A percentile compares a stretch with the other conserved stretches of the same genome.
Evolutionary conservation across 1,284 basidiomycete genomes (phyloP).

Genomic region (Rhodotorula sp.): DNA sequence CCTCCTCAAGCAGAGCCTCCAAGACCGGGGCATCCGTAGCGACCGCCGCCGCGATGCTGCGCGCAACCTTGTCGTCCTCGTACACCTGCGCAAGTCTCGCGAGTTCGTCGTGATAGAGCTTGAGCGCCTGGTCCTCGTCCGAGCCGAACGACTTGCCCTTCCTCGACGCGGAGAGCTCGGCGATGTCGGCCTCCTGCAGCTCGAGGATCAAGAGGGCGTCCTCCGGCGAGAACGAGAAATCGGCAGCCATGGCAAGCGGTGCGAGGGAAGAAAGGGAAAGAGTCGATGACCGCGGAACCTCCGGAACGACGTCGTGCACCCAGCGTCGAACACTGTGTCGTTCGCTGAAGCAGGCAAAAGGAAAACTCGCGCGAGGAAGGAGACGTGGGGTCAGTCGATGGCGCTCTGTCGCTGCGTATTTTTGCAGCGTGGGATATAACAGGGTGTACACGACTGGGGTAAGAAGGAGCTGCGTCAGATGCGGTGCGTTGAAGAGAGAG

Average conservation of each 20-base stretch:
- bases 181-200: constrained; percentile 8
- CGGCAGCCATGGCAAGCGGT: neutral
- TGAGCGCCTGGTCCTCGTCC: neutral
- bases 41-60: neutral
- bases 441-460: no score
- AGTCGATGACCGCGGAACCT: no score
- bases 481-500: no score
- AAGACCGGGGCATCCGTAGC: neutral
- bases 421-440: no score
- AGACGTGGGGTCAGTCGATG: no score
- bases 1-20: neutral
- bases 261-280: no score
- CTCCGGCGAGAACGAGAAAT: neutral
- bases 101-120: constrained; percentile 1
- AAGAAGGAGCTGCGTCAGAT: no score
- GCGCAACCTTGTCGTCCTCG: neutral
- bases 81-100: neutral
- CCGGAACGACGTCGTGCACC: no score
- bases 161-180: neutral
- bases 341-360: no score
- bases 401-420: no score
- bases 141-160: neutral
- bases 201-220: neutral
- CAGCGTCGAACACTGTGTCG: no score
- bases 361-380: no score